Base-by-base conservation (phyloP, 306 rosid genomes). In the Gleditsia sinensis region DNA sequence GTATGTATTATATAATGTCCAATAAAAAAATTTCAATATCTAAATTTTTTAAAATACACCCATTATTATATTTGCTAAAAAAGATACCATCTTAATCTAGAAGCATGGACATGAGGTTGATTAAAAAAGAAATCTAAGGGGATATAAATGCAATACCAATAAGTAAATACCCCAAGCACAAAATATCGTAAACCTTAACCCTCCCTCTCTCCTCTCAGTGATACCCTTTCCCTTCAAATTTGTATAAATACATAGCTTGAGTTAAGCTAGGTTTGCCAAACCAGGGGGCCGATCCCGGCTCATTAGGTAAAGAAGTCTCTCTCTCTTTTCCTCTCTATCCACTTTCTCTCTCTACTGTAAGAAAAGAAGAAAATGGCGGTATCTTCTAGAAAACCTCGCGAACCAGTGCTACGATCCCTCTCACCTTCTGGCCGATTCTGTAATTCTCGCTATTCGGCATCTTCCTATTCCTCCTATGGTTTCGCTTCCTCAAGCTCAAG, bases 221-320 rank as follows among this genome's bases (percentile, higher is more conserved):
- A 69, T 46, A 1, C 54, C 20, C 1, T 6, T 49, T 14, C 17
- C 57, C 32, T 51, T 50, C 68, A n/a, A 39, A 34, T 3, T 53
- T 66, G 66, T 90, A 91, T 91, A 94, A 85, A 94, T 90, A 86
- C 68, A 87, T 82, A 7, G 75, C 87, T 88, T 36, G 91, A 85
- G 93, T 88, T 20, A 81, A 88, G 84, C 80, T 16, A 75, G 84
- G 98, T 91, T 94, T 94, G 97, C 94, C 96, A 61, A 84, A 88
- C 84, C 67, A 43, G 33, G 70, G 51, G 83, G 90, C 87, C 89
- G 73, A 91, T 53, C 83, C 43, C 83, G 73, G 78, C 81, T 66
- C 81, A 5, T 6, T 1, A 61, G 43, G 27, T 28, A 53, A 64
- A 39, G 3, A 14, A 27, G 30, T n/a, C n/a, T n/a, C n/a, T n/a